Conservation (phyloP, 768 basidiomycete genomes). For the Lepiota brunneoincarnata region DNA sequence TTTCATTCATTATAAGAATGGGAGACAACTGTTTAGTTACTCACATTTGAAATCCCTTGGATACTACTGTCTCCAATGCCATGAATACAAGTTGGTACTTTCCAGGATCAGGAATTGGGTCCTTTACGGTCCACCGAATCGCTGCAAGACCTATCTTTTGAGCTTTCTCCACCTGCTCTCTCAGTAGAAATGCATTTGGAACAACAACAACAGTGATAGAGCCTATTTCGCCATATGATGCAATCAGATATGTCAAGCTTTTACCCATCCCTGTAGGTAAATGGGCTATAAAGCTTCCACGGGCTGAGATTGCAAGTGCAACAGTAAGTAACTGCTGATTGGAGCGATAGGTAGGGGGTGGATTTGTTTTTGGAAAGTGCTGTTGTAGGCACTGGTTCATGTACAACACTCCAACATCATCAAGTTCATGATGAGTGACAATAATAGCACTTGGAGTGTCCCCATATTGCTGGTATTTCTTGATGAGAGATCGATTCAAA, state of each 20-base stretch:
- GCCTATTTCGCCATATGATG: conserved; percentile 11
- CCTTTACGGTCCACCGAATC: conserved; percentile 3
- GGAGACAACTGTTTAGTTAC: not conserved
- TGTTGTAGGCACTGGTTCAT: not conserved
- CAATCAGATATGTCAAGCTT: conserved; percentile 17
- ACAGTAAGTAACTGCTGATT: conserved; percentile 12
- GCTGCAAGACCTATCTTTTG: not conserved
- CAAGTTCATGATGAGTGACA: not conserved
- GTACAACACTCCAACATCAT: not conserved
- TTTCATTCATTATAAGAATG: not conserved
- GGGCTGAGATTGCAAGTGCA: conserved; percentile 2
- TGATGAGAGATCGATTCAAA: no score
- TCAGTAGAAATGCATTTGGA: conserved; percentile 17
- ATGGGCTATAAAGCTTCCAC: conserved; percentile 17
- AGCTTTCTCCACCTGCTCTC: conserved; percentile 10
- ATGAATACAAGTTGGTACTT: conserved; percentile 13
- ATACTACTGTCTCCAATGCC: conserved; percentile 15
- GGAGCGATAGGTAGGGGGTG: conserved; percentile 12
- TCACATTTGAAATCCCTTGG: conserved; percentile 4
- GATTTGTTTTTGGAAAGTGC: not conserved
- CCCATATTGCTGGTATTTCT: not conserved
- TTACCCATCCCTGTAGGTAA: conserved; percentile 24
- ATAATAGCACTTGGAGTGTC: not conserved
- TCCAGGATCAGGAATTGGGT: not conserved
- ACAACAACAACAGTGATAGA: conserved; percentile 14